Conservation (phyloP, 2,329 filamentous ascomycete species). For the Trichophyton verrucosum region DNA sequence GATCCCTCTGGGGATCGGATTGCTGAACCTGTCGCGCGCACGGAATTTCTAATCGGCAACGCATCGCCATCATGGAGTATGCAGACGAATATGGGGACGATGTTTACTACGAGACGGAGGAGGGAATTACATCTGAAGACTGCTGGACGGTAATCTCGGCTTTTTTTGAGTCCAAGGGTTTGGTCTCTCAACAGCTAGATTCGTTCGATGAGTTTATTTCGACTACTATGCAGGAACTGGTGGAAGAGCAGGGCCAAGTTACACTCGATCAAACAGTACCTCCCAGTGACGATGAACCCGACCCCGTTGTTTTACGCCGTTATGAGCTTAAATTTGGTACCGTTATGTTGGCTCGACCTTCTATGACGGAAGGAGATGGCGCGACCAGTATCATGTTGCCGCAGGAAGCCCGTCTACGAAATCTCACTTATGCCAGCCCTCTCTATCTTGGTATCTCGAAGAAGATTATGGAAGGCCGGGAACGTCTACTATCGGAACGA, state of each 20-base stretch:
- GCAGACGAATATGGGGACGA: constrained; percentile 56
- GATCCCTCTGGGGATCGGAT: constrained; percentile 8
- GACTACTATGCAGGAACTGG: constrained; percentile 85
- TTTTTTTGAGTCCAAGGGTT: constrained; percentile 90
- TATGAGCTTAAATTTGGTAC: constrained; percentile 93
- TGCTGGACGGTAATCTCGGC: constrained; percentile 97
- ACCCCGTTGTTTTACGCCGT: constrained; percentile 71
- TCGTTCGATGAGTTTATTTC: constrained; percentile 96
- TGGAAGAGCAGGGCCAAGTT: constrained; percentile 81
- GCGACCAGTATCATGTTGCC: constrained; percentile 74
- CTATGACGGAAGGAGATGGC: constrained; percentile 86
- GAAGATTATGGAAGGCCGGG: constrained; percentile 69
- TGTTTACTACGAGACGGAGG: constrained; percentile 54
- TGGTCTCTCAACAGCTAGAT: constrained; percentile 94
- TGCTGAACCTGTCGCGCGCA: constrained; percentile 5
- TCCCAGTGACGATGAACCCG: constrained; percentile 55
- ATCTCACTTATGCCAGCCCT: constrained; percentile 86
- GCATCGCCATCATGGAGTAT: constrained; percentile 37
- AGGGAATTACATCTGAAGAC: constrained; percentile 85
- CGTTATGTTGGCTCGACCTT: constrained; percentile 76
- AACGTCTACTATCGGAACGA: constrained; percentile 60
- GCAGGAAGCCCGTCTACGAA: constrained; percentile 89
- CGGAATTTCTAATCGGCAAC: not conserved
- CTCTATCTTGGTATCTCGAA: constrained; percentile 83
- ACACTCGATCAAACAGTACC: constrained; percentile 90